These are phyloP conservation scores for Cyanidiococcus yangmingshanensis DNA, from an alignment of 23 red algal species.

Conservation along the genomic window DNA sequence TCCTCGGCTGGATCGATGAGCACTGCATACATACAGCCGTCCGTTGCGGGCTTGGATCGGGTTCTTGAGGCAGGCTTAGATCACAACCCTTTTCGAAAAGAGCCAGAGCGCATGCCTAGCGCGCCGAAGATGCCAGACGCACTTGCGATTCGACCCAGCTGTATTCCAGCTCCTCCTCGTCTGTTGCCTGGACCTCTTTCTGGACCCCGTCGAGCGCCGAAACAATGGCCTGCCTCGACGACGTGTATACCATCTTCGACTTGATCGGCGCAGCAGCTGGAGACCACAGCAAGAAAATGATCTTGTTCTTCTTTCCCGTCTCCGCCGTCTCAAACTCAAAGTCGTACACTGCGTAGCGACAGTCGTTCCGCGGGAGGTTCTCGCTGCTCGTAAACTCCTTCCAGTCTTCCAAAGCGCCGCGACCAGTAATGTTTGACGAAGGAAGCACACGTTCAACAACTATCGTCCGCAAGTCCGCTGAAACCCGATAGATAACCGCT, in stretches of 20 bases:
- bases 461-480: conserved; percentile 28
- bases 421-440: conserved; percentile 22
- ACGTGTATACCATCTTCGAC: conserved; percentile 42
- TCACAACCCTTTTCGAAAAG: no score
- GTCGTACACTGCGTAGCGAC: conserved; percentile 41
- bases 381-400: conserved; percentile 27
- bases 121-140: conserved; percentile 12
- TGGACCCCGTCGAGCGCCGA: conserved; percentile 30
- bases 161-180: conserved; percentile 34
- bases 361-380: conserved; percentile 26
- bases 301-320: conserved; percentile 31
- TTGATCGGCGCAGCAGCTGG: conserved; percentile 27
- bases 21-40: no score
- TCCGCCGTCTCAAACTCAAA: conserved; percentile 35
- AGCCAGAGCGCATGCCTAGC: no score
- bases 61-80: no score
- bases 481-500: conserved; percentile 32
- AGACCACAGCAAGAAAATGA: conserved; percentile 44
- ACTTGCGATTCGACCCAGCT: conserved; percentile 20
- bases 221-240: conserved; percentile 28
- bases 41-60: no score
- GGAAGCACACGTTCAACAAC: conserved; percentile 27
- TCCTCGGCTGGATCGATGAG: no score
- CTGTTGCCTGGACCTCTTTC: conserved; percentile 39
- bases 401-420: conserved; percentile 32